These are phyloP conservation scores for Euphorbia peplus DNA, from an alignment of 345 rosid genomes.

Conservation along the genomic window DNA sequence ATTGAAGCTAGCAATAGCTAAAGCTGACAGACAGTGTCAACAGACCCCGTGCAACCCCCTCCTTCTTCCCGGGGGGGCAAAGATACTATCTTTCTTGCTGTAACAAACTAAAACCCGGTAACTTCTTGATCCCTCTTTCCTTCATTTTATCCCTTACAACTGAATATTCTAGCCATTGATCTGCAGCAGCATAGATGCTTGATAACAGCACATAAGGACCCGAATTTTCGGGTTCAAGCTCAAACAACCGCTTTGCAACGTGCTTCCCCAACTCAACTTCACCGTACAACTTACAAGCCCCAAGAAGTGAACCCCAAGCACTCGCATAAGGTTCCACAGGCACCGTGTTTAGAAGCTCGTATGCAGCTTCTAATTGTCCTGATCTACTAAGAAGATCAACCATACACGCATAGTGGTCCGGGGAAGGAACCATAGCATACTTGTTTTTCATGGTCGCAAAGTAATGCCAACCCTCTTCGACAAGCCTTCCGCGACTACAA, in stretches of 20 bases:
- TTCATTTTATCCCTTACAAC: conserved; percentile 55
- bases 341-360: conserved; percentile 47
- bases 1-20: too few species aligned
- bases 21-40: too few species aligned
- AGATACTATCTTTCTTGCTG: not conserved
- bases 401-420: conserved; percentile 62
- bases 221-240: conserved; percentile 59
- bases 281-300: conserved; percentile 53
- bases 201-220: conserved; percentile 69
- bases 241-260: conserved; percentile 46
- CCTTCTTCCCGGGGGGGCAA: too few species aligned
- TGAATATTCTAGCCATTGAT: conserved; percentile 59
- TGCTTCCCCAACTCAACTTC: conserved; percentile 52
- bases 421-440: conserved; percentile 46
- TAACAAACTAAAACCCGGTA: conserved; percentile 56
- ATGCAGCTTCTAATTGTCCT: conserved; percentile 52
- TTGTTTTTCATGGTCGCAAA: conserved; percentile 48
- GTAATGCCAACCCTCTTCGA: conserved; percentile 50
- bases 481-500: conserved; percentile 58
- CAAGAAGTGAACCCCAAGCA: conserved; percentile 73
- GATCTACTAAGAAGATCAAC: conserved; percentile 66
- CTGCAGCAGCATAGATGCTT: conserved; percentile 60
- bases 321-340: conserved; percentile 55
- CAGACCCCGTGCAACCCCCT: too few species aligned
- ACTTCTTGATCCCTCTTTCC: conserved; percentile 53